These are phyloP conservation scores for Heteromeles arbutifolia DNA, from an alignment of 306 rosid species.

Conservation along the genomic window DNA sequence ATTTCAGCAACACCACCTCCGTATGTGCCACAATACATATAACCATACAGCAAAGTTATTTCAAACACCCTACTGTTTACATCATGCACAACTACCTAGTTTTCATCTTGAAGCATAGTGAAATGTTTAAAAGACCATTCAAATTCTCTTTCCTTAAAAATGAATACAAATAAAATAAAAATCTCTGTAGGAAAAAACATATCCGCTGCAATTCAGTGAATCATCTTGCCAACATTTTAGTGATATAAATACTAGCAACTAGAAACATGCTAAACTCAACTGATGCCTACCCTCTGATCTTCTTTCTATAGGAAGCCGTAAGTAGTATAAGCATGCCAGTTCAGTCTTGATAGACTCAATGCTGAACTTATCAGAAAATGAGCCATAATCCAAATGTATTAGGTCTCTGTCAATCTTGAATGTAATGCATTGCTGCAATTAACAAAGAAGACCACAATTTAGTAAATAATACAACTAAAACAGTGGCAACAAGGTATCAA, in stretches of 20 bases:
- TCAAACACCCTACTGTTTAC: not conserved
- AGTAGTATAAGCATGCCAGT: slow-evolving; percentile 77
- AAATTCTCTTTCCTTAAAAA: not conserved
- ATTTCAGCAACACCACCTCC: not conserved
- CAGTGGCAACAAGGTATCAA: slow-evolving; percentile 12
- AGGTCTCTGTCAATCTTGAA: slow-evolving; percentile 57
- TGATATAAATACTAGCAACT: not conserved
- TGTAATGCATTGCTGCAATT: slow-evolving; percentile 44
- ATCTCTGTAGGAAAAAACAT: not conserved
- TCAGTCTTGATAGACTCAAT: slow-evolving; percentile 60
- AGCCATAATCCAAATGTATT: slow-evolving; percentile 35
- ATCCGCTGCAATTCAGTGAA: not conserved
- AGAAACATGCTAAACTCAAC: not conserved
- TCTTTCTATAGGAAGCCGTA: slow-evolving; percentile 61
- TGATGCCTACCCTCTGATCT: slow-evolving; percentile 70
- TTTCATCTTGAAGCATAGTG: not conserved
- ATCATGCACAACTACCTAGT: not conserved
- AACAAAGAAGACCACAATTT: slow-evolving; percentile 22
- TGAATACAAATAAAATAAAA: not conserved
- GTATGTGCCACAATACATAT: not conserved
- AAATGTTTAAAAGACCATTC: not conserved
- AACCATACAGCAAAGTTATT: not conserved
- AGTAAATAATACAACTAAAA: slow-evolving; percentile 17
- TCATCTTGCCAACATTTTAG: not conserved
- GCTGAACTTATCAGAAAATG: slow-evolving; percentile 40